phyloP scores from a whole-genome alignment of 2,329 filamentous ascomycete genomes.

The Bipolaris zeicola region DNA sequence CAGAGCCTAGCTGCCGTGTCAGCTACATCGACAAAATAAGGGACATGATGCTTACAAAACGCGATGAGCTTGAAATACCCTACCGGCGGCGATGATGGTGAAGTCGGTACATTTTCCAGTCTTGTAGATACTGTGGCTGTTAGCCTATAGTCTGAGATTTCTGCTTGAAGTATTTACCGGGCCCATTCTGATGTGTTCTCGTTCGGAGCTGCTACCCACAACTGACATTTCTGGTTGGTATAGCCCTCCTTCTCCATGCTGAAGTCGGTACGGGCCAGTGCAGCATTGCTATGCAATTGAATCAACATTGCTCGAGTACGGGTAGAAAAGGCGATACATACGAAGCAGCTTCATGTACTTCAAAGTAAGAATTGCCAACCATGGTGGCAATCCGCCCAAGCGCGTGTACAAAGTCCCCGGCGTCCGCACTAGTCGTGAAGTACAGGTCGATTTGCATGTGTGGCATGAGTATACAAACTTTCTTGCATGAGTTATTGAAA shows the following conservation, averaged over 20 bases:
- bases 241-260: constrained; percentile 20
- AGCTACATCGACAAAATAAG: neutral
- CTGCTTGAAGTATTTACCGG: constrained; percentile 2
- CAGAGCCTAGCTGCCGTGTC: constrained; percentile 18
- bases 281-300: constrained; percentile 1
- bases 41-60: constrained; percentile 15
- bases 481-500: constrained; percentile 14
- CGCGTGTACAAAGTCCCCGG: constrained; percentile 14
- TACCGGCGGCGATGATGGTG: constrained; percentile 20
- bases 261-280: constrained; percentile 15
- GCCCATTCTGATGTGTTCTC: constrained; percentile 16
- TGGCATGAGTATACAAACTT: constrained; percentile 21
- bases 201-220: constrained; percentile 6
- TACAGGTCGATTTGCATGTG: constrained; percentile 24
- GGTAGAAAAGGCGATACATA: constrained; percentile 2
- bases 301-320: neutral
- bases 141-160: neutral
- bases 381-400: constrained; percentile 13
- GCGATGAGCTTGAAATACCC: constrained; percentile 27
- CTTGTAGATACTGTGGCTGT: constrained; percentile 18
- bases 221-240: neutral
- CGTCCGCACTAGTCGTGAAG: constrained; percentile 14
- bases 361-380: constrained; percentile 19
- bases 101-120: constrained; percentile 30
- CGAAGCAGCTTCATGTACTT: constrained; percentile 16